Base-by-base conservation (phyloP, 2,329 filamentous ascomycete genomes). In the Fusarium sp. region DNA sequence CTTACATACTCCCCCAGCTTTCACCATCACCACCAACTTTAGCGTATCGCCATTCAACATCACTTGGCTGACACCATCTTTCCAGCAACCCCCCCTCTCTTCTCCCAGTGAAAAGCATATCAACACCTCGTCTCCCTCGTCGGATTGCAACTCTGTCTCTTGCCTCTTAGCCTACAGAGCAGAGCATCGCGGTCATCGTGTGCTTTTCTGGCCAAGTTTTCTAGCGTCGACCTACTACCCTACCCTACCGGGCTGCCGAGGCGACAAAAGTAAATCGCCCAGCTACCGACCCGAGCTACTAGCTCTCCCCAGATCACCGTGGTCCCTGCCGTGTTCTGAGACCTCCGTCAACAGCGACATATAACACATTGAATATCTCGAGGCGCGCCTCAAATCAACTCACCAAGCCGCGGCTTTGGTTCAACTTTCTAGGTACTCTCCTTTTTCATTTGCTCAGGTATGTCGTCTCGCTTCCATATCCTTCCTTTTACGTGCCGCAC, bases 261-360 rank as follows among this genome's bases (percentile, higher is more conserved):
- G 41, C 52, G 63, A 71, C 71, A 63, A 52, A 43, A 64, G 63
- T 66, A 62, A 39, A 67, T 69, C 61, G 48, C 63, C 66, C 66
- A 70, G 62, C 62, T 70, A 70, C 49, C 60, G 50, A 55, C 37
- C 38, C 43, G 46, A 59, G 61, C 68, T 74, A 73, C 39, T 59
- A 68, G 71, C 67, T 74, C 69, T 72, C 71, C 71, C 71, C 71
- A 67, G 69, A 71, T 70, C 71, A 72, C 54, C 61, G 35, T 57
- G 38, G 41, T 47, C 62, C 54, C 62, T 61, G 61, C 62, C 38
- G 37, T 48, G 48, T 50, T 67, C 53, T 61, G 58, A 62, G 57
- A 72, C 59, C 63, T 50, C 54, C 62, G 47, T 54, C 56, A 41
- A 29, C 37, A 53, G 8, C 37, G 53, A 53, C 59, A 56, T 60